Conservation (phyloP, 306 rosid species). For the Acacia confusa region DNA sequence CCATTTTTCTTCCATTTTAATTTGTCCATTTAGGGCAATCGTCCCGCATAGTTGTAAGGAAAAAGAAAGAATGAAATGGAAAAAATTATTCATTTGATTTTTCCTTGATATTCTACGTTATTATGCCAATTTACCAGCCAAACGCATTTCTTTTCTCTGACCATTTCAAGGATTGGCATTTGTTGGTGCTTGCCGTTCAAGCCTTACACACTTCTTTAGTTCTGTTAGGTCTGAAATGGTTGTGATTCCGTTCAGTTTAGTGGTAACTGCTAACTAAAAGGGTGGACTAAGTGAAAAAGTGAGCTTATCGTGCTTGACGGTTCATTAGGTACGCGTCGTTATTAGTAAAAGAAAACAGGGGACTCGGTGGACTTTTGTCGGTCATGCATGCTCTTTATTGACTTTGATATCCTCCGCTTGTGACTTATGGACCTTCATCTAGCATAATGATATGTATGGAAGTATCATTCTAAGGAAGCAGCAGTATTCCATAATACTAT, state of each 20-base stretch:
- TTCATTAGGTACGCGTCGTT: slow-evolving; percentile 14
- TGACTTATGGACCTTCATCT: not conserved
- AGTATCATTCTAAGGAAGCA: not conserved
- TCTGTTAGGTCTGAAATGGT: not conserved
- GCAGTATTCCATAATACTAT: not conserved
- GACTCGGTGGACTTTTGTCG: slow-evolving; percentile 8
- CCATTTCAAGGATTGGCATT: not conserved
- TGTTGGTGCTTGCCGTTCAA: not conserved
- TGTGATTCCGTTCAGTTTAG: slow-evolving; percentile 19
- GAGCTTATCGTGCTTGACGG: not conserved
- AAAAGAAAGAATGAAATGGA: slow-evolving; percentile 21
- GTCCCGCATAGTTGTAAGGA: slow-evolving; percentile 8
- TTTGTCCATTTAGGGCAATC: slow-evolving; percentile 26
- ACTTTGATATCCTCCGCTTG: slow-evolving; percentile 1
- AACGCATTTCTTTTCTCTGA: not conserved
- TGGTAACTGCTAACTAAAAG: not conserved
- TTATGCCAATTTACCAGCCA: not conserved
- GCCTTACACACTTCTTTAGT: not conserved
- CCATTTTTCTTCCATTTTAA: not conserved
- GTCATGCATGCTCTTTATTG: slow-evolving; percentile 17
- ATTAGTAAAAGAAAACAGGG: not conserved
- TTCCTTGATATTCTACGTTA: not conserved
- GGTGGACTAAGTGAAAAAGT: not conserved
- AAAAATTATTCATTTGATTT: slow-evolving; percentile 20
- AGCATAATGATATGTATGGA: not conserved